A percentile compares a stretch with the other conserved stretches of the same genome.
Conservation (phyloP, 106 monocot species). For the Chionographis japonica region DNA sequence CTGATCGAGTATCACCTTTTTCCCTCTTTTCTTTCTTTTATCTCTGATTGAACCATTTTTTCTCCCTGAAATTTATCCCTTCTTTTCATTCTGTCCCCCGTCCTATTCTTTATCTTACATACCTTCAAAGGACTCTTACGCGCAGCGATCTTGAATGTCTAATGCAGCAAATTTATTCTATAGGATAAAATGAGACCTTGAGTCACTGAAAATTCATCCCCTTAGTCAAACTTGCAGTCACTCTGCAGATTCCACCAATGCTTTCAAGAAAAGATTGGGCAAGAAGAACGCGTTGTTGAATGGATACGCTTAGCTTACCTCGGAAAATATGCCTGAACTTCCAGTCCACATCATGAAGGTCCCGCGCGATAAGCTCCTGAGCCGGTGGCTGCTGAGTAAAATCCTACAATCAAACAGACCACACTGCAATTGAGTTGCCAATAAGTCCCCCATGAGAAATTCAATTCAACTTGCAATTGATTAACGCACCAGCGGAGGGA, state of each 20-base stretch:
- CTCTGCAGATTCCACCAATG: background rate
- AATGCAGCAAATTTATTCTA: too few species aligned
- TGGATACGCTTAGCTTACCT: conserved; percentile 12
- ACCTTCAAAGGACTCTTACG: too few species aligned
- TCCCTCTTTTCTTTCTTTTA: too few species aligned
- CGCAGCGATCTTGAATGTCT: too few species aligned
- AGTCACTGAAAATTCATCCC: too few species aligned
- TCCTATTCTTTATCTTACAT: too few species aligned
- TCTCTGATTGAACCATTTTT: too few species aligned
- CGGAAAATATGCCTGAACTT: conserved; percentile 54
- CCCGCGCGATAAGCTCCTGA: conserved; percentile 49
- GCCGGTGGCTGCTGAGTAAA: conserved; percentile 42
- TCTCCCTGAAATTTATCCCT: too few species aligned
- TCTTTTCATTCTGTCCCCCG: too few species aligned
- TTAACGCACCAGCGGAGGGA: conserved; percentile 50
- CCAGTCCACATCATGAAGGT: conserved; percentile 51
- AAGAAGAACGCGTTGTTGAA: too few species aligned
- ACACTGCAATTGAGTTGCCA: background rate
- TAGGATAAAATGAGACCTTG: too few species aligned
- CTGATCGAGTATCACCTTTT: too few species aligned
- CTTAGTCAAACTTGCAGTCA: background rate
- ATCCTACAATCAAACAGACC: conserved; percentile 22
- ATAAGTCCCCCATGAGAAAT: background rate
- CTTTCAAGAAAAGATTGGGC: background rate
- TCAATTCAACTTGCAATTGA: background rate